phyloP scores from a whole-genome alignment of 2,329 filamentous ascomycete genomes.

The Hymenoscyphus repandus region DNA sequence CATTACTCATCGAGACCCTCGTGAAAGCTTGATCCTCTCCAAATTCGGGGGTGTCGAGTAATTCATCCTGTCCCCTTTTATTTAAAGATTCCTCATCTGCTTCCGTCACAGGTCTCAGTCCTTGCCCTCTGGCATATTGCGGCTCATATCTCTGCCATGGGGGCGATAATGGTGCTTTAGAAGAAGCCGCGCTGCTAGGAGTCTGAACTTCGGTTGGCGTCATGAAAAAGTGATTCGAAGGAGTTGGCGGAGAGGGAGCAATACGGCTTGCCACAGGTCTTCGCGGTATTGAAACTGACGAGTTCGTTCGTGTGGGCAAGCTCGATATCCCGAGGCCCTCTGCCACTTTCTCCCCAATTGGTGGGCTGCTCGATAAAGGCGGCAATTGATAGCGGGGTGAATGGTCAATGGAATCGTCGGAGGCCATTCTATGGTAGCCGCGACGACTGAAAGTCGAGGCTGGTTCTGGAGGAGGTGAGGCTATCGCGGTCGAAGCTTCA shows the following conservation, averaged over 20 bases:
- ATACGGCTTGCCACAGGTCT: slow-evolving; percentile 2
- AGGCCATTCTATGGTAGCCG: slow-evolving; percentile 4
- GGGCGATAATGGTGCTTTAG: slow-evolving; percentile 2
- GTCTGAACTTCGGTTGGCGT: neutral
- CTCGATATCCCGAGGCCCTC: slow-evolving; percentile 4
- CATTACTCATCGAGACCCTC: slow-evolving; percentile 2
- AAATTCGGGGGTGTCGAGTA: slow-evolving; percentile 1
- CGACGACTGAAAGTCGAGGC: neutral
- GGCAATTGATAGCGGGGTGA: neutral
- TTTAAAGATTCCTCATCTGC: neutral
- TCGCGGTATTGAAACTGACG: slow-evolving; percentile 8
- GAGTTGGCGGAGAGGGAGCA: slow-evolving; percentile 1
- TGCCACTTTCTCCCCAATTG: neutral
- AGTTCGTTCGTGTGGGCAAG: neutral
- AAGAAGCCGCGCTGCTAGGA: neutral
- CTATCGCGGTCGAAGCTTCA: neutral
- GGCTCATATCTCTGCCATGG: slow-evolving; percentile 6
- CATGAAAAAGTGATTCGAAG: slow-evolving; percentile 1
- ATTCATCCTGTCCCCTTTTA: slow-evolving; percentile 2
- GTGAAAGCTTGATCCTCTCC: neutral
- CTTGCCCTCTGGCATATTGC: neutral
- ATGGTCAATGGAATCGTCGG: neutral
- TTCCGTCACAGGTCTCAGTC: neutral
- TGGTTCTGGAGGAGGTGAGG: neutral
- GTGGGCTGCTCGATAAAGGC: neutral